phyloP scores from a whole-genome alignment of 2,329 filamentous ascomycete genomes.

The Microcera coccophila region DNA sequence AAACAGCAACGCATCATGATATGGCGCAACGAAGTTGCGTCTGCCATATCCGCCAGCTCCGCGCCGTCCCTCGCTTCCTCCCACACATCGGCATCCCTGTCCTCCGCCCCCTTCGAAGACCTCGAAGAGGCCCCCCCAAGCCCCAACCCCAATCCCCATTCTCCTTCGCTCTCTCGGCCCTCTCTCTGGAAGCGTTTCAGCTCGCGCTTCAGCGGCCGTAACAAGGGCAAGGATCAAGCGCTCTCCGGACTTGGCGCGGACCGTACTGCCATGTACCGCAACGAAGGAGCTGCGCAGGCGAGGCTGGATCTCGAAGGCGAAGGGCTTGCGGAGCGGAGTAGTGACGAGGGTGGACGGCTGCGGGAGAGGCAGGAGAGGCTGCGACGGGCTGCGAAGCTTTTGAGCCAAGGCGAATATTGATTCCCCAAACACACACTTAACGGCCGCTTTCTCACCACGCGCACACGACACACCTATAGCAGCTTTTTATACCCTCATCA shows the following conservation, averaged over 20 bases:
- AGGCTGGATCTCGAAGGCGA: constrained; percentile 20
- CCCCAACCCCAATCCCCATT: constrained; percentile 9
- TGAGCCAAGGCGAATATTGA: constrained; percentile 26
- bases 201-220: constrained; percentile 22
- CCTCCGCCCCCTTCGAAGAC: constrained; percentile 21
- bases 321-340: constrained; percentile 24
- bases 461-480: too few relatives aligned
- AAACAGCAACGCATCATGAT: constrained; percentile 43
- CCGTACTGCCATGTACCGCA: constrained; percentile 37
- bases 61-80: constrained; percentile 30
- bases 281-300: constrained; percentile 12
- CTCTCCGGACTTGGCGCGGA: constrained; percentile 13
- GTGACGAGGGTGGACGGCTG: constrained; percentile 24
- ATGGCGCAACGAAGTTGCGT: constrained; percentile 49
- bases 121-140: constrained; percentile 9
- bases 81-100: constrained; percentile 31
- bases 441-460: too few relatives aligned
- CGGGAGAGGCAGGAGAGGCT: constrained; percentile 38
- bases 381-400: constrained; percentile 37
- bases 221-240: constrained; percentile 14
- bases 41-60: constrained; percentile 29
- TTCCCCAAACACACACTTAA: too few relatives aligned
- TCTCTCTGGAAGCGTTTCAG: constrained; percentile 28
- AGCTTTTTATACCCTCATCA: too few relatives aligned
- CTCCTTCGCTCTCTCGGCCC: constrained; percentile 13